phyloP scores from a whole-genome alignment of 768 basidiomycete genomes.

The Naganishia randhawae region DNA sequence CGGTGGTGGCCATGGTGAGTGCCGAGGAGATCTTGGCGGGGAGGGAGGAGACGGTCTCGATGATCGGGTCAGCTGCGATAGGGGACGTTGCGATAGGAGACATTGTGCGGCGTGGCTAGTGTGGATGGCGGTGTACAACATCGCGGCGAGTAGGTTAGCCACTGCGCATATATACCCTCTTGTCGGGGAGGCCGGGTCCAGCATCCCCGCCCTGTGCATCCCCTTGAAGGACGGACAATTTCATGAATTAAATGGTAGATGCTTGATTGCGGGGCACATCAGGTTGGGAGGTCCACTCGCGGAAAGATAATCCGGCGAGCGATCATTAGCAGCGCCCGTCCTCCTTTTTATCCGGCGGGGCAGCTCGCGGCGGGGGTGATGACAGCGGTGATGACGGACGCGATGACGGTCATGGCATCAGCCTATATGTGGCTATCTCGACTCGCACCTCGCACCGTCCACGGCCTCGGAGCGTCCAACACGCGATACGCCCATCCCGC shows the following conservation, averaged over 20 bases:
- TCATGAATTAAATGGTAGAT: background rate
- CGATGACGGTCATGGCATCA: no score
- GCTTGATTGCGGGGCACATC: no score
- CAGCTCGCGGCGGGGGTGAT: no score
- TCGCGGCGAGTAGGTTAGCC: background rate
- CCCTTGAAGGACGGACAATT: background rate
- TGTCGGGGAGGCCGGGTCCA: background rate
- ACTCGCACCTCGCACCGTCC: no score
- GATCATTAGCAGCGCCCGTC: no score
- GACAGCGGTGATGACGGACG: background rate
- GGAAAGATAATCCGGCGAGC: no score
- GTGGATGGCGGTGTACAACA: background rate
- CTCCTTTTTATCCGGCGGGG: no score
- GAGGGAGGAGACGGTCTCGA: slow-evolving; percentile 11
- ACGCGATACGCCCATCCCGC: no score
- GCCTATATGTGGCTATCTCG: no score
- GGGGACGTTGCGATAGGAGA: background rate
- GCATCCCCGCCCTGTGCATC: background rate
- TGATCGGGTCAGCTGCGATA: background rate
- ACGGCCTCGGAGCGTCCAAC: no score
- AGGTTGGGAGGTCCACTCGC: no score
- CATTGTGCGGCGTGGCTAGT: background rate
- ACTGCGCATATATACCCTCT: background rate
- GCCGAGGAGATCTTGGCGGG: slow-evolving; percentile 8
- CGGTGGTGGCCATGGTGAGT: slow-evolving; percentile 15